These are phyloP conservation scores for Purshia tridentata DNA, from an alignment of 306 rosid genomes.

Conservation along the genomic window DNA sequence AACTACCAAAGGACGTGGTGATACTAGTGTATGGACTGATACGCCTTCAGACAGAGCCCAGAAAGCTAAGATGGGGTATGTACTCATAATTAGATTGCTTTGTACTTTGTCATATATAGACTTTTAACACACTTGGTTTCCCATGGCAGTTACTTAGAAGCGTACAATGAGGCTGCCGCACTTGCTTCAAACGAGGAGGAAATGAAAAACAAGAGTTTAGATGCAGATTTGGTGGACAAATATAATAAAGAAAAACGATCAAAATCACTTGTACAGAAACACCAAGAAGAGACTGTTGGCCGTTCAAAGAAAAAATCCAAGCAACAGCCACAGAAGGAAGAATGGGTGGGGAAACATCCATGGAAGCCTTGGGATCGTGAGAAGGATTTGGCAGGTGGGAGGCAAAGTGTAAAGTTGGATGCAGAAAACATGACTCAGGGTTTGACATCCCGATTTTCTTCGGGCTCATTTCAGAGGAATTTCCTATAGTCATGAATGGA, in stretches of 20 bases:
- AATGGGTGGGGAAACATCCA: constrained; percentile 89
- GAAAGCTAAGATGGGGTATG: constrained; percentile 85
- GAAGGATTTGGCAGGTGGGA: constrained; percentile 78
- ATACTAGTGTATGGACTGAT: constrained; percentile 89
- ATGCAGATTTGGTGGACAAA: constrained; percentile 84
- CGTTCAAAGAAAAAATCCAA: constrained; percentile 60
- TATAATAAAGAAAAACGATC: constrained; percentile 77
- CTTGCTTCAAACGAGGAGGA: constrained; percentile 71
- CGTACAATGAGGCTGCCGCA: constrained; percentile 76
- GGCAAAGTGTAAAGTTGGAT: constrained; percentile 68
- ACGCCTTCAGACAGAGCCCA: constrained; percentile 84
- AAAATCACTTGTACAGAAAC: constrained; percentile 70
- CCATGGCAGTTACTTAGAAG: constrained; percentile 76
- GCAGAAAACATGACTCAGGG: constrained; percentile 66
- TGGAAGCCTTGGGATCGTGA: constrained; percentile 99
- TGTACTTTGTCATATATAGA: constrained; percentile 4
- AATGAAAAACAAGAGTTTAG: constrained; percentile 47
- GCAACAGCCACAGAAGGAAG: constrained; percentile 51
- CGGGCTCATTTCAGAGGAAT: constrained; percentile 73
- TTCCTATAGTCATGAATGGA: constrained; percentile 52
- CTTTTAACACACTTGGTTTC: constrained; percentile 27
- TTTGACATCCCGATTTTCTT: constrained; percentile 75
- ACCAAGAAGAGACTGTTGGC: constrained; percentile 54
- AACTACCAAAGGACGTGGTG: constrained; percentile 79
- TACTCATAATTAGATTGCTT: constrained; percentile 23